A percentile compares a stretch with the other conserved stretches of the same genome.
phyloP scores from a whole-genome alignment of 306 rosid genomes.

The Acacia crassicarpa region DNA sequence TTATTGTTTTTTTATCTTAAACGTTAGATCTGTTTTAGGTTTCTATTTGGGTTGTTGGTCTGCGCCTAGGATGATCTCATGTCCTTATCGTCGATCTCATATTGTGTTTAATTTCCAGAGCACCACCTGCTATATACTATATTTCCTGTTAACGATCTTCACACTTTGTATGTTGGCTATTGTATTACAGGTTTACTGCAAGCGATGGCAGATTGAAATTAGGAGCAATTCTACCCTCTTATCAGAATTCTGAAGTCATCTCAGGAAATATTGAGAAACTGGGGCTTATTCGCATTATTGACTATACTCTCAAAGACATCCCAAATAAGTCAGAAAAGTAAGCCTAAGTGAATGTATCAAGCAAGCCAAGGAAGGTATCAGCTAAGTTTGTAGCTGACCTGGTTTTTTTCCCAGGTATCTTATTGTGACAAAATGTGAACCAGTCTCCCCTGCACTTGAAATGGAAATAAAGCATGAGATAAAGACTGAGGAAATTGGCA shows the following conservation, averaged over 20 bases:
- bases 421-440: constrained; percentile 63
- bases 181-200: constrained; percentile 61
- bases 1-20: neutral
- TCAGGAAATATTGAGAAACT: constrained; percentile 76
- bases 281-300: constrained; percentile 68
- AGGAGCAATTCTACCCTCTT: constrained; percentile 57
- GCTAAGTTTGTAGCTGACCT: neutral
- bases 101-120: no score
- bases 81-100: no score
- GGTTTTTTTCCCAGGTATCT: constrained; percentile 48
- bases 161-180: neutral
- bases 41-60: neutral
- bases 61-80: neutral
- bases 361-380: neutral
- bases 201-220: constrained; percentile 72
- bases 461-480: constrained; percentile 49
- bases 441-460: constrained; percentile 71
- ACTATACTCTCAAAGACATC: constrained; percentile 72
- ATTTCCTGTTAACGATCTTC: neutral
- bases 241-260: constrained; percentile 40
- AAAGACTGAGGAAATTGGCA: constrained; percentile 37
- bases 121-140: no score
- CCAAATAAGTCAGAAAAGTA: constrained; percentile 75
- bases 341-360: neutral
- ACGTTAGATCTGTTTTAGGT: neutral